Base-by-base conservation (phyloP, 441 rosid genomes). In the Bocquillonia castaneifolia region DNA sequence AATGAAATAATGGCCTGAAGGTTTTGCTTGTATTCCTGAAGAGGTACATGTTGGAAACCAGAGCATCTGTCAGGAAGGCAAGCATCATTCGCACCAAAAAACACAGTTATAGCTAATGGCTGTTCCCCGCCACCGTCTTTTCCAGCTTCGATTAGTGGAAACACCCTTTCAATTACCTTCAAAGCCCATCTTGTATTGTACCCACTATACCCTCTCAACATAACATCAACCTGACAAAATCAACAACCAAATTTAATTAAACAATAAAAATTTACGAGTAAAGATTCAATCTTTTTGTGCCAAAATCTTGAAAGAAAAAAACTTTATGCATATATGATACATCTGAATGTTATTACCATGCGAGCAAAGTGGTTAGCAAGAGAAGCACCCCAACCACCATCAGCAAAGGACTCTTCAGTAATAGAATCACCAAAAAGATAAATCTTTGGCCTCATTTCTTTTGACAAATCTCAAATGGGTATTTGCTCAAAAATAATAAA, bases 21-120 rank as follows among this genome's bases (percentile, higher is more conserved):
- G 74, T 93, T 93, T 47, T 81, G 77, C 73, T 60, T 78, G 74
- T 85, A 93, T 83, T 91, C 97, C 59, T 77, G 79, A 18, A 86
- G 60, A 0, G 98, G 97, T 59, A 93, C 96, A 66, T 93, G 92
- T 61, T 85, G 97, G 61, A 79, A 73, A 64, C 81, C 97, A 42
- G 86, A 75, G 28, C 63, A 78, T 80, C 93, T 83, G 66, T 93
- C 98, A 10, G 75, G 72, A 59, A 91, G 90, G 66, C 89, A 87
- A 44, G 97, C 97, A 80, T 93, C 98, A 67, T 93, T 91, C 40
- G 97, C 98, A 66, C 97, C 98, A 51, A 93, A 86, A 77, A 93
- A 93, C 61, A 93, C 75, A 3, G 98, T 83, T 39, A 87, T 75
- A 34, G 97, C 98, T 64, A 81, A 71, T 15, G 91, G 91, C 40